A percentile compares a stretch with the other conserved stretches of the same genome.
Conservation (phyloP, 176 grass and related monocot genomes). For the Juncus inflexus region DNA sequence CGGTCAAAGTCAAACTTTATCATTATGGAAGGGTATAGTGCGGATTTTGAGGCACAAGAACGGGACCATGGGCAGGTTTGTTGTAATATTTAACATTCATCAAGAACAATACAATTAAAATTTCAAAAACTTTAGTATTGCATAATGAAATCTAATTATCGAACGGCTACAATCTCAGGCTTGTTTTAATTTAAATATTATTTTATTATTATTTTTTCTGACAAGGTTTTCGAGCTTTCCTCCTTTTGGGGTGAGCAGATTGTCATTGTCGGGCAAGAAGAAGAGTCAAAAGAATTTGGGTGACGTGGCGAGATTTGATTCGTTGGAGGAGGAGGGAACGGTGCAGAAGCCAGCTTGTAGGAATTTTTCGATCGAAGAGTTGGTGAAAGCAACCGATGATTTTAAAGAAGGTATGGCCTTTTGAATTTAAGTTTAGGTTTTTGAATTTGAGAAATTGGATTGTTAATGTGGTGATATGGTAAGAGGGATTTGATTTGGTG, state of each 20-base stretch:
- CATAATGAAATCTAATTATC: too few relatives aligned
- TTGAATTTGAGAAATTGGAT: too few relatives aligned
- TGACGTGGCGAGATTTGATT: constrained; percentile 1
- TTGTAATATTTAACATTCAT: too few relatives aligned
- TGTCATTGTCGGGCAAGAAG: constrained; percentile 24
- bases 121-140: too few relatives aligned
- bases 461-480: too few relatives aligned
- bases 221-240: constrained; percentile 25
- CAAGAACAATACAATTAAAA: too few relatives aligned
- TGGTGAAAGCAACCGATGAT: constrained; percentile 51
- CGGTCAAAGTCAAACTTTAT: too few relatives aligned
- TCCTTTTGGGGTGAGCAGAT: constrained; percentile 18
- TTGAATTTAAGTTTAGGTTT: not conserved
- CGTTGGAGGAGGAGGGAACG: constrained; percentile 17
- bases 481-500: too few relatives aligned
- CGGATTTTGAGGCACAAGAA: constrained; percentile 32
- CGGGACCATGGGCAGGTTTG: constrained; percentile 21
- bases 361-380: constrained; percentile 54
- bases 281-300: constrained; percentile 21
- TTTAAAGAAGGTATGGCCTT: constrained; percentile 37
- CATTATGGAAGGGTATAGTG: constrained; percentile 40
- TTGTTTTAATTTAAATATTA: too few relatives aligned
- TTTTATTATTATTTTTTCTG: too few relatives aligned
- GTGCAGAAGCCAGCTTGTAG: constrained; percentile 17
- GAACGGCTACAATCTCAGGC: too few relatives aligned